phyloP scores from a whole-genome alignment of 768 basidiomycete genomes.

The Tylopilus felleus region DNA sequence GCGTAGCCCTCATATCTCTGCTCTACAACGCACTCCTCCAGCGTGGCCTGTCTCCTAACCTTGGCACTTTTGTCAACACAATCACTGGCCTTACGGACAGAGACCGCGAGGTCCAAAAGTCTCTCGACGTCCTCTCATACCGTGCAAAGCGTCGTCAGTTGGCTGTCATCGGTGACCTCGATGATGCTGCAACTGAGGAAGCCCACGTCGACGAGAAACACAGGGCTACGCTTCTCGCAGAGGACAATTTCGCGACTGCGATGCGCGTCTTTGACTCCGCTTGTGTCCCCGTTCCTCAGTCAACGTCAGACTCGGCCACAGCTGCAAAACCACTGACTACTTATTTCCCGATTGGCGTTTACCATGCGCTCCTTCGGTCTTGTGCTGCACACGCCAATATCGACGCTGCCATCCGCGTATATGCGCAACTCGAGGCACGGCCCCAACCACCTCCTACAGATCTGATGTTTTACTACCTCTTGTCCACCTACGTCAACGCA shows the following conservation, averaged over 20 bases:
- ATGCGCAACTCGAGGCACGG: constrained; percentile 53
- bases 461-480: constrained; percentile 49
- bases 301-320: constrained; percentile 10
- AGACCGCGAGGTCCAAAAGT: constrained; percentile 57
- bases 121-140: constrained; percentile 42
- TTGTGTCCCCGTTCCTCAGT: constrained; percentile 30
- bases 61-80: constrained; percentile 56
- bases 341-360: constrained; percentile 39
- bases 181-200: constrained; percentile 12
- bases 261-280: constrained; percentile 70
- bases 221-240: constrained; percentile 46
- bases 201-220: constrained; percentile 29
- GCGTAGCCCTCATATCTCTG: constrained; percentile 57
- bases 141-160: constrained; percentile 36
- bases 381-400: constrained; percentile 57
- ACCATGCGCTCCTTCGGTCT: constrained; percentile 55
- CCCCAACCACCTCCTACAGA: constrained; percentile 29
- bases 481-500: constrained; percentile 54
- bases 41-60: constrained; percentile 57
- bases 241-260: constrained; percentile 70
- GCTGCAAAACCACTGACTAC: constrained; percentile 4
- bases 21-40: constrained; percentile 73
- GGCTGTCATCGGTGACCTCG: neutral
- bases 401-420: constrained; percentile 62
- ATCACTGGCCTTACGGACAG: constrained; percentile 63